Conservation (phyloP, 2,329 filamentous ascomycete genomes). For the Alternaria sp. region DNA sequence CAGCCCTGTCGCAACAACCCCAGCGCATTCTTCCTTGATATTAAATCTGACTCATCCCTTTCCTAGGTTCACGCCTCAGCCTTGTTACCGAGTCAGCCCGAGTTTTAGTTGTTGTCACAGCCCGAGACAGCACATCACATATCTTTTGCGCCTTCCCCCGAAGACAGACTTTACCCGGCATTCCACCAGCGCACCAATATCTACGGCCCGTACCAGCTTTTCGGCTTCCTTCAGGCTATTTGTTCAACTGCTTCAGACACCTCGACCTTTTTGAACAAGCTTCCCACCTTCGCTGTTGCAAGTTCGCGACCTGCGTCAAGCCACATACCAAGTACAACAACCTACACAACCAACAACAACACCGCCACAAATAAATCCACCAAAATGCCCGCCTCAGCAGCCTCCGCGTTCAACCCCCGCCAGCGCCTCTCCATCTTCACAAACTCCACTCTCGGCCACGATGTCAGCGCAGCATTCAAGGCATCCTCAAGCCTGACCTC, state of each 20-base stretch:
- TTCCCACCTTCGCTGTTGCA: background rate
- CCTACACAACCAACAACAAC: constrained; percentile 9
- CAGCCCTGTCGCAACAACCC: constrained; percentile 37
- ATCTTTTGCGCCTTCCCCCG: constrained; percentile 31
- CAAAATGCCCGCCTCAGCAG: constrained; percentile 43
- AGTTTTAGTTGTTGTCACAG: constrained; percentile 29
- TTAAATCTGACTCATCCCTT: constrained; percentile 50
- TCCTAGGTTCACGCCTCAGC: constrained; percentile 29
- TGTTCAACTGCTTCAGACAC: constrained; percentile 30
- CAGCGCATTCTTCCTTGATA: constrained; percentile 29
- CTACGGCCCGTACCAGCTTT: constrained; percentile 8
- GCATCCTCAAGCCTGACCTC: constrained; percentile 42
- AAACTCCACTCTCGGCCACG: constrained; percentile 52
- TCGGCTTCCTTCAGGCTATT: constrained; percentile 16
- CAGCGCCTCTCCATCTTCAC: constrained; percentile 55
- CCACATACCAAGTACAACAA: constrained; percentile 3
- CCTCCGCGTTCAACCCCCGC: constrained; percentile 45
- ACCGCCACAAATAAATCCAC: background rate
- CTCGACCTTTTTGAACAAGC: constrained; percentile 9
- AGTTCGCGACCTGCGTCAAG: background rate
- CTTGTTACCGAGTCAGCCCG: constrained; percentile 19
- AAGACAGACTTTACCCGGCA: constrained; percentile 18
- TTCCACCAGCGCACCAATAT: constrained; percentile 31
- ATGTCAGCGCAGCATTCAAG: constrained; percentile 53
- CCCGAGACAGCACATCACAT: constrained; percentile 44